Evolutionary conservation across 2,329 filamentous ascomycete genomes (phyloP).

Genomic region (Fusarium napiforme): DNA sequence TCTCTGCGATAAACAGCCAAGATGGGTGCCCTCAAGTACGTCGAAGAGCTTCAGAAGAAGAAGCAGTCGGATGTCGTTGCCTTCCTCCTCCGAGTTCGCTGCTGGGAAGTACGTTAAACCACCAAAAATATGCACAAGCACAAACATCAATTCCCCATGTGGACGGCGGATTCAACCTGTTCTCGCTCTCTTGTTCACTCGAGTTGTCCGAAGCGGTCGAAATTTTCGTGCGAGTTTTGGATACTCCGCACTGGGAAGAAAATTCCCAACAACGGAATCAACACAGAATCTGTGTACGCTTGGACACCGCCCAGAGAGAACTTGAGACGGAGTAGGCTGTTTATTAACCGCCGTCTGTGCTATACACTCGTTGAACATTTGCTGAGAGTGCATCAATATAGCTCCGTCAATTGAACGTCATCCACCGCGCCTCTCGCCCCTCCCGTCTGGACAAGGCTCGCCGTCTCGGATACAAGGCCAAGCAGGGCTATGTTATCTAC

Average conservation of each 20-base stretch:
- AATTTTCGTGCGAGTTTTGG: slow-evolving; percentile 23
- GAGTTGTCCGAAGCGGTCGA: slow-evolving; percentile 13
- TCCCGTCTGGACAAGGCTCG: slow-evolving; percentile 99
- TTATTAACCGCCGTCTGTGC: slow-evolving; percentile 59
- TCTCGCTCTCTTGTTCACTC: slow-evolving; percentile 34
- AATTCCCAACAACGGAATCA: slow-evolving; percentile 25
- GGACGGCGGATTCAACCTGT: slow-evolving; percentile 47
- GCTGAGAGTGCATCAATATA: slow-evolving; percentile 99
- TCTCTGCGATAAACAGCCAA: slow-evolving; percentile 60
- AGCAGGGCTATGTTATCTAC: slow-evolving; percentile 99
- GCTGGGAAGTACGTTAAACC: slow-evolving; percentile 93
- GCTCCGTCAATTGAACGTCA: slow-evolving; percentile 99
- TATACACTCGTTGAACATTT: slow-evolving; percentile 99
- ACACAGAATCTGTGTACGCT: background rate
- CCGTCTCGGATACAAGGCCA: slow-evolving; percentile 99
- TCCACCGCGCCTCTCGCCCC: slow-evolving; percentile 98
- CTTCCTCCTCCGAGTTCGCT: slow-evolving; percentile 99
- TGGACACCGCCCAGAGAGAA: slow-evolving; percentile 8
- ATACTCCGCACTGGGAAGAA: slow-evolving; percentile 25
- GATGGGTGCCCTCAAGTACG: slow-evolving; percentile 99
- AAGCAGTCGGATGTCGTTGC: slow-evolving; percentile 99
- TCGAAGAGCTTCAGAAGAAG: slow-evolving; percentile 99
- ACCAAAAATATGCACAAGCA: slow-evolving; percentile 41
- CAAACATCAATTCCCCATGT: slow-evolving; percentile 49
- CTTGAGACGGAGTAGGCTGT: slow-evolving; percentile 18